A percentile compares a stretch with the other conserved stretches of the same genome.
Conservation (phyloP, 768 basidiomycete species). For the Tricholoma furcatifolium region DNA sequence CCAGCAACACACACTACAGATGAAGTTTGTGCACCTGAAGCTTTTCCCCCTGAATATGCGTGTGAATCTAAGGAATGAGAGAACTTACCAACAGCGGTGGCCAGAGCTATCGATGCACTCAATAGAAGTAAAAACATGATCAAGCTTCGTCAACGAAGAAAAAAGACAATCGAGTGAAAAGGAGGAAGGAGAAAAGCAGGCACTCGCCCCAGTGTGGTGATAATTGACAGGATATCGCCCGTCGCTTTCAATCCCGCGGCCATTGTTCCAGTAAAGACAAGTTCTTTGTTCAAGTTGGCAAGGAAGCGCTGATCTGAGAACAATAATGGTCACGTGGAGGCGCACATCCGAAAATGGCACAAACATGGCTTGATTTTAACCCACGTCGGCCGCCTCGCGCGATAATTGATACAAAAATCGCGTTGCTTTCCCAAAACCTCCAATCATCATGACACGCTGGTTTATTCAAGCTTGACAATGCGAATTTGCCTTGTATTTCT, state of each 20-base stretch:
- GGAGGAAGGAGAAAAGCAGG: conserved; percentile 8
- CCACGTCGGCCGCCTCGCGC: too few relatives aligned
- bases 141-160: conserved; percentile 25
- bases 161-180: conserved; percentile 3
- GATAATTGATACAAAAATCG: too few relatives aligned
- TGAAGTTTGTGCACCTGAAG: conserved; percentile 39
- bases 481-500: too few relatives aligned
- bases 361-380: too few relatives aligned
- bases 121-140: conserved; percentile 36
- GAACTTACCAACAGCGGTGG: conserved; percentile 37
- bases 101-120: conserved; percentile 28
- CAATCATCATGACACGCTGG: too few relatives aligned
- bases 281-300: conserved; percentile 2
- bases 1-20: conserved; percentile 82
- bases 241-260: conserved; percentile 8
- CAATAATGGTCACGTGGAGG: neutral
- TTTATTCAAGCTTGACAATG: too few relatives aligned
- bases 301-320: neutral
- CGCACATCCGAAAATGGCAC: too few relatives aligned
- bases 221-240: conserved; percentile 1
- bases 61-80: neutral
- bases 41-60: conserved; percentile 33
- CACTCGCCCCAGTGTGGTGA: conserved; percentile 1
- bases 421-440: too few relatives aligned
- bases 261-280: conserved; percentile 17